Evolutionary conservation across 2,329 filamentous ascomycete genomes (phyloP), one percentile per base, ranked within the genome.

Genomic region (Diaporthe capsici): DNA sequence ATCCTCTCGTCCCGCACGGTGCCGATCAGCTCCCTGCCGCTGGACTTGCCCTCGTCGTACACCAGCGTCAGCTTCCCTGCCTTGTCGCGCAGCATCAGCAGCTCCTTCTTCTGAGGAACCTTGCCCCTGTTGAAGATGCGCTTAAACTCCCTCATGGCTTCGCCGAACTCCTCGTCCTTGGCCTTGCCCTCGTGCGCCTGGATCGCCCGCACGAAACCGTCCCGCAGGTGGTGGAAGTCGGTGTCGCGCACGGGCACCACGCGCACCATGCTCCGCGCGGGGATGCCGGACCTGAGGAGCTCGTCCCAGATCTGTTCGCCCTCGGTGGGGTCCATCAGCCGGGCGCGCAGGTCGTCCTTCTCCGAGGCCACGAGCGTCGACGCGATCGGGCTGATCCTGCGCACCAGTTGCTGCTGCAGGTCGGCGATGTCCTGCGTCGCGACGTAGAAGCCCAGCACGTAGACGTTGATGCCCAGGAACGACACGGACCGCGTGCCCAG

Each of bases 191-290:
- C 87, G 77, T 94, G 91, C 12, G 91, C 93, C 72, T 94, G 94
- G 78, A 99, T 93, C 31, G 94, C 94, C 8, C 95, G 91, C 76
- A 98, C 94, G 87, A 96, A 97, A 1, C 94, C 97, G 82, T 99
- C 97, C 55, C 96, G 91, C 77, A 99, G 85, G 83, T 99, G 97
- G 78, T 93, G 92, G 84, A 98, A 98, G 84, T 98, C 96, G 25
- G 97, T 99, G 84, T 97, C 95, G 51, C 95, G 90, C n/a, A 95
- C 95, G 0, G 97, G 97, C 3, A 96, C 92, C 78, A 99, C 93
- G 61, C 96, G 91, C 85, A 98, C 92, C 0, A 93, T 90, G 37
- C 92, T 96, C 73, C 95, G 88, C 42, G 81, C 89, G n/a, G 96
- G 91, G 0, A 91, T 89, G 4, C 91, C 88, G 0, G 92, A 87